Conservation (phyloP, 805 yeast genomes). For the Starmera pachycereana region DNA sequence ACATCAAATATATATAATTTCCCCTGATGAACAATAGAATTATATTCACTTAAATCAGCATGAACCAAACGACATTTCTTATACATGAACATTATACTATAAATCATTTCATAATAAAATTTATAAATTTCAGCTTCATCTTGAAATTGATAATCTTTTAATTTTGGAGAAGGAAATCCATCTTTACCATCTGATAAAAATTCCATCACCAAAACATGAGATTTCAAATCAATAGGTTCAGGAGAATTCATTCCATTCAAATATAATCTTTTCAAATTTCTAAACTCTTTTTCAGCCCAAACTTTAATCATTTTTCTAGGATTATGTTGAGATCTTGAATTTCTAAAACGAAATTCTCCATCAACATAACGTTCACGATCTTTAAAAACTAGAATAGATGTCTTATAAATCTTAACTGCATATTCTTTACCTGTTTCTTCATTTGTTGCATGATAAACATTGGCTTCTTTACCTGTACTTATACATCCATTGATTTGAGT, state of each 20-base stretch:
- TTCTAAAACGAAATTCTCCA: slow-evolving; percentile 90
- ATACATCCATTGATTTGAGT: slow-evolving; percentile 87
- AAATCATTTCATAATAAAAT: slow-evolving; percentile 68
- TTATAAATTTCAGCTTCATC: slow-evolving; percentile 54
- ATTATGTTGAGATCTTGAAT: slow-evolving; percentile 75
- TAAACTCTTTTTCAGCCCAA: slow-evolving; percentile 97
- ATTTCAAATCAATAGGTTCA: slow-evolving; percentile 77
- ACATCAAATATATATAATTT: slow-evolving; percentile 87
- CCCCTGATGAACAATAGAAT: slow-evolving; percentile 73
- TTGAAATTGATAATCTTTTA: slow-evolving; percentile 72
- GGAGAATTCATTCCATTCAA: slow-evolving; percentile 85
- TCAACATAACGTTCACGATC: slow-evolving; percentile 94
- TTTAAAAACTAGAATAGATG: slow-evolving; percentile 93
- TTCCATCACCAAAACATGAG: slow-evolving; percentile 93
- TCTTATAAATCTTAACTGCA: slow-evolving; percentile 92
- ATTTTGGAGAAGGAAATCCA: slow-evolving; percentile 86
- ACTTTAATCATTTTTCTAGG: slow-evolving; percentile 96
- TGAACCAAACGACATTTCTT: slow-evolving; percentile 87
- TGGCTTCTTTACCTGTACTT: slow-evolving; percentile 98
- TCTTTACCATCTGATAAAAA: slow-evolving; percentile 60
- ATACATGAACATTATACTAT: slow-evolving; percentile 79
- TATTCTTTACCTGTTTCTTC: slow-evolving; percentile 40
- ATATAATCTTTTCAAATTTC: slow-evolving; percentile 79
- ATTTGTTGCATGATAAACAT: slow-evolving; percentile 74
- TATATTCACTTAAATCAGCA: slow-evolving; percentile 95